phyloP scores from a whole-genome alignment of 768 basidiomycete genomes.

The Rhodotorula sphaerocarpa region DNA sequence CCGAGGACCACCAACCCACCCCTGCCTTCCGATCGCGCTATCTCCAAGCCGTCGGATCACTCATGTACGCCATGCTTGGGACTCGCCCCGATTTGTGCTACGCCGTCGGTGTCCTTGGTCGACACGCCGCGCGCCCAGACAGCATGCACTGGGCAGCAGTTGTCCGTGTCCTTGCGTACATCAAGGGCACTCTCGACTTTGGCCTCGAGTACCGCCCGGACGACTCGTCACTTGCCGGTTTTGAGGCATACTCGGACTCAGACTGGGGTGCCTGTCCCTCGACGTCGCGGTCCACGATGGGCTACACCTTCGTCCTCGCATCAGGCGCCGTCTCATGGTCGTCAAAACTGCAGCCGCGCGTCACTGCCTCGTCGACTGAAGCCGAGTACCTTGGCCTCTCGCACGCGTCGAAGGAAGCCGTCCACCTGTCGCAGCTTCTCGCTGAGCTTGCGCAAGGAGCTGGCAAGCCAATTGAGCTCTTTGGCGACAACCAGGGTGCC shows the following conservation, averaged over 20 bases:
- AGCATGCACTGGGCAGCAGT: slow-evolving; percentile 37
- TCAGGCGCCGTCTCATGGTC: neutral
- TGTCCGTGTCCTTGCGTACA: slow-evolving; percentile 42
- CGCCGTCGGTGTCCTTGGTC: neutral
- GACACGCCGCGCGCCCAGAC: neutral
- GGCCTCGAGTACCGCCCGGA: slow-evolving; percentile 2
- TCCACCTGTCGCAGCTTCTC: slow-evolving; percentile 20
- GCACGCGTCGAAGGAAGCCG: neutral
- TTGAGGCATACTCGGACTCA: slow-evolving; percentile 1
- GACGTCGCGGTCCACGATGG: neutral
- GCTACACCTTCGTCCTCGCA: neutral
- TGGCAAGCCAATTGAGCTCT: neutral
- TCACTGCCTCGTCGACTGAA: slow-evolving; percentile 34
- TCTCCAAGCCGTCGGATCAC: slow-evolving; percentile 19
- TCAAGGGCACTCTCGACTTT: slow-evolving; percentile 41
- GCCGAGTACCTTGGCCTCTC: slow-evolving; percentile 47
- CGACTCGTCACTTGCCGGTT: neutral
- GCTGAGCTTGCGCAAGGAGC: neutral
- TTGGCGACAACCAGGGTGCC: slow-evolving; percentile 41
- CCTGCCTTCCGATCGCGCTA: slow-evolving; percentile 1
- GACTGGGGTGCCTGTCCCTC: neutral
- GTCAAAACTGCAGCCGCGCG: neutral
- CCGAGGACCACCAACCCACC: neutral
- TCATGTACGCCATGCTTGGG: slow-evolving; percentile 26
- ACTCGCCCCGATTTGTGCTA: neutral